Conservation (phyloP, 257 asterid genomes). For the Ilex aquifolium region DNA sequence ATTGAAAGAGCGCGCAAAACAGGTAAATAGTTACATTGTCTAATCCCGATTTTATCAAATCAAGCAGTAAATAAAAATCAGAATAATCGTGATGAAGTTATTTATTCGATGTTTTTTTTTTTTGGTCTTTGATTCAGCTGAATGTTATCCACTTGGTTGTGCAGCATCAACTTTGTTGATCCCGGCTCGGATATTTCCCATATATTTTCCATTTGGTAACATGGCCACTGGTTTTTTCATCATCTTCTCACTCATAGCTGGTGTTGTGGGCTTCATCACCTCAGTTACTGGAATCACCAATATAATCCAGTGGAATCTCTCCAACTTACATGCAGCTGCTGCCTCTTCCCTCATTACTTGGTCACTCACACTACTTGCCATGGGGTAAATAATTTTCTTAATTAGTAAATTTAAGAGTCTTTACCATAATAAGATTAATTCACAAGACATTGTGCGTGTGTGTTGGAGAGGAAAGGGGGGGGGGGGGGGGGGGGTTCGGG, state of each 20-base stretch:
- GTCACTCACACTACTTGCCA: slow-evolving; percentile 74
- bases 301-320: slow-evolving; percentile 45
- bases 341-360: slow-evolving; percentile 61
- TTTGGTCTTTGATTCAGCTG: not conserved
- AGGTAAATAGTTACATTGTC: slow-evolving; percentile 29
- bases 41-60: too few relatives aligned
- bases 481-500: too few relatives aligned
- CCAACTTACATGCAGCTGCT: slow-evolving; percentile 73
- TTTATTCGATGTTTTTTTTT: not conserved
- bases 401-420: too few relatives aligned
- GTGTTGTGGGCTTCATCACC: slow-evolving; percentile 72
- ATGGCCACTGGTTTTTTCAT: slow-evolving; percentile 80
- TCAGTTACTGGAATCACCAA: slow-evolving; percentile 50
- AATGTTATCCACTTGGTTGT: not conserved
- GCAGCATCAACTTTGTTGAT: slow-evolving; percentile 61
- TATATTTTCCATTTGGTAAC: slow-evolving; percentile 78
- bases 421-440: too few relatives aligned
- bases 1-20: slow-evolving; percentile 49
- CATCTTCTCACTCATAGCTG: slow-evolving; percentile 69
- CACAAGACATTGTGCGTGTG: too few relatives aligned
- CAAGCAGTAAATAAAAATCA: too few relatives aligned
- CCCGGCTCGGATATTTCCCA: slow-evolving; percentile 68
- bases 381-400: slow-evolving; percentile 52
- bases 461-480: too few relatives aligned
- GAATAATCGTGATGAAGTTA: not conserved